These are phyloP conservation scores for Coemansia sp. DNA, from an alignment of 192 early-diverging fungal genomes.

Conservation along the genomic window DNA sequence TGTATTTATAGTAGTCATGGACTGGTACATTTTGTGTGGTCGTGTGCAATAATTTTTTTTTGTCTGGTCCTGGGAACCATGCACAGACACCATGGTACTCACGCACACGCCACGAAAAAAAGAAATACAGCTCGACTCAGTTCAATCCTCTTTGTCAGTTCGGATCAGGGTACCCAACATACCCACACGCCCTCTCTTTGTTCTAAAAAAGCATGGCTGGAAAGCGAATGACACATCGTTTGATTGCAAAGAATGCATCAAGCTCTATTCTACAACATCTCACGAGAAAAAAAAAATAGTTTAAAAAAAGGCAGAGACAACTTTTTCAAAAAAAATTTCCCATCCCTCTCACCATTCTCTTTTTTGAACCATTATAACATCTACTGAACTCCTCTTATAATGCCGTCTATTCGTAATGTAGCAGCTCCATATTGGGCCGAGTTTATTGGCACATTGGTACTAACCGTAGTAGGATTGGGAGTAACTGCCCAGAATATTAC, in stretches of 20 bases:
- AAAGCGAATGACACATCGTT: not conserved
- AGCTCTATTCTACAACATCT: not conserved
- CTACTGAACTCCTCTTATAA: not conserved
- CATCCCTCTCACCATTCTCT: not conserved
- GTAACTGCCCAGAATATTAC: slow-evolving; percentile 33
- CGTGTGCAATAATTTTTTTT: not conserved
- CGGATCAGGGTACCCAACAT: not conserved
- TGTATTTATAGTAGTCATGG: not conserved
- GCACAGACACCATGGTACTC: not conserved
- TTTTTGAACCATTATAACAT: too few species aligned
- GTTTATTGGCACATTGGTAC: slow-evolving; percentile 41
- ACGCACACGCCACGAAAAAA: not conserved
- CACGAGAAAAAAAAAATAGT: not conserved
- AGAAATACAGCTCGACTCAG: not conserved
- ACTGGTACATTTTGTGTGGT: too few species aligned
- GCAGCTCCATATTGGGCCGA: slow-evolving; percentile 52
- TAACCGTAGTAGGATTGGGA: slow-evolving; percentile 33
- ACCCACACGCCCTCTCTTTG: not conserved
- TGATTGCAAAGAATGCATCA: not conserved
- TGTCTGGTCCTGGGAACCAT: not conserved
- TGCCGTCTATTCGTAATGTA: slow-evolving; percentile 37
- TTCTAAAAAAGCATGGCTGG: not conserved
- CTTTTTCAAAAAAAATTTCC: too few species aligned
- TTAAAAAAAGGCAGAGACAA: not conserved
- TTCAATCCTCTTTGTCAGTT: not conserved